Evolutionary conservation across 441 rosid species (phyloP).

Genomic region (Populus tomentosa): DNA sequence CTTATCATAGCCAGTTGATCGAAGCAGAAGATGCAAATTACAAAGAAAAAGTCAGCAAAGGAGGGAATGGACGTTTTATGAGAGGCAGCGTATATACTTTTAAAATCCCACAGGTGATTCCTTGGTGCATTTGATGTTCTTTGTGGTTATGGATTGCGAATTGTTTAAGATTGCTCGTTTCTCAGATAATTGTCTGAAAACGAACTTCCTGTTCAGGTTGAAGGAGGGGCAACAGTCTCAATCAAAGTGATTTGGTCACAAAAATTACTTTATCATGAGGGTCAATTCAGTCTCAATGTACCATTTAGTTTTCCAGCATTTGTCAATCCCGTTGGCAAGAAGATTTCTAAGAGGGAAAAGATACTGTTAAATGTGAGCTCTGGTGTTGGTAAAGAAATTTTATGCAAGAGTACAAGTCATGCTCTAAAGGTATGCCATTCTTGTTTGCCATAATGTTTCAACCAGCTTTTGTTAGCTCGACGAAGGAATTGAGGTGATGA

Average conservation of each 20-base stretch:
- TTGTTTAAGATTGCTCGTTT: background rate
- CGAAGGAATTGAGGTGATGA: slow-evolving; percentile 6
- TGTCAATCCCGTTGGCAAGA: slow-evolving; percentile 52
- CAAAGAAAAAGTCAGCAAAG: slow-evolving; percentile 33
- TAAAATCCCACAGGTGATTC: slow-evolving; percentile 64
- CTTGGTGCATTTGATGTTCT: background rate
- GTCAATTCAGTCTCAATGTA: slow-evolving; percentile 6
- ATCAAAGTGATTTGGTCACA: slow-evolving; percentile 73
- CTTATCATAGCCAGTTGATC: slow-evolving; percentile 50
- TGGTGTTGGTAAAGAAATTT: slow-evolving; percentile 43
- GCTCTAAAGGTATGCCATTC: slow-evolving; percentile 54
- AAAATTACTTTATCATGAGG: slow-evolving; percentile 42
- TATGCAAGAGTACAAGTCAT: slow-evolving; percentile 53
- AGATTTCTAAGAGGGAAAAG: slow-evolving; percentile 50
- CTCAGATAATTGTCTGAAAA: background rate
- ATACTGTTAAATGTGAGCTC: slow-evolving; percentile 61
- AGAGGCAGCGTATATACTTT: slow-evolving; percentile 55
- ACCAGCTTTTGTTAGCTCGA: background rate
- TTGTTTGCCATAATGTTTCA: background rate
- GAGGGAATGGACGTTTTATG: slow-evolving; percentile 43
- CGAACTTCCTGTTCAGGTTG: slow-evolving; percentile 39
- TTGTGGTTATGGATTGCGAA: slow-evolving; percentile 2
- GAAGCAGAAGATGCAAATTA: slow-evolving; percentile 42
- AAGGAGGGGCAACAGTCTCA: slow-evolving; percentile 70
- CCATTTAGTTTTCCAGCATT: slow-evolving; percentile 80